Base-by-base conservation (phyloP, 805 yeast species). In the Scheffersomyces lignosus region DNA sequence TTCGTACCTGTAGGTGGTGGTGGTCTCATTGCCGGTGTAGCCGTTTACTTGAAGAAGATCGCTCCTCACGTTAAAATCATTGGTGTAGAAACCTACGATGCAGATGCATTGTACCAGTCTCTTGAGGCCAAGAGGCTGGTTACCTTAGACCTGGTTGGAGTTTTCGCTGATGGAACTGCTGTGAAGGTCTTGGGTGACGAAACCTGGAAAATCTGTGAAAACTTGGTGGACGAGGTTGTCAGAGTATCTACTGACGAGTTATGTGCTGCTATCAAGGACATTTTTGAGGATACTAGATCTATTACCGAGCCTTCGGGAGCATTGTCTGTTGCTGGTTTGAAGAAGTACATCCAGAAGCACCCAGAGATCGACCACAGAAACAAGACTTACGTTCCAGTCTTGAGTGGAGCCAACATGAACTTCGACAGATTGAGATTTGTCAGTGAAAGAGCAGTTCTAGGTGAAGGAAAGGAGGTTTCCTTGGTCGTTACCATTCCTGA, bases 221-320 rank as follows among this genome's bases (percentile, higher is more conserved):
- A 84, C 31, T 75, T 77, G 41, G 87, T 95, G n/a, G 99, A 93
- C 60, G 98, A 88, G 45, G 82, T 90, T 28, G 81, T 90, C 4
- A 70, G 77, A 18, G 96, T 89, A 4, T 75, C 78, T 54, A 90
- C 97, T 9, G 98, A 90, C 62, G 99, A 93, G 67, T 81, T 93
- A 39, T 87, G 74, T 71, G 99, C 99, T 15, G 98, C 97, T 29
- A 89, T 93, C 47, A 91, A 93, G 60, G 99, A 93, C 58, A 81
- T 93, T 29, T 93, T 93, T 56, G 96, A 89, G 60, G 99, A 93
- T 54, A 91, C 98, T 1, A 77, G 99, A 62, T 78, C 90, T 46
- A 78, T 93, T 38, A 86, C 88, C 24, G 99, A 93, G 65, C 99
- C 99, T 6, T 83, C 97, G 4, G 99, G 99, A 47, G 99, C 99